Percentiles rank a stretch among this genome's conserved stretches.
phyloP scores from a whole-genome alignment of 2,329 filamentous ascomycete genomes.

The Fusarium cicatricum region DNA sequence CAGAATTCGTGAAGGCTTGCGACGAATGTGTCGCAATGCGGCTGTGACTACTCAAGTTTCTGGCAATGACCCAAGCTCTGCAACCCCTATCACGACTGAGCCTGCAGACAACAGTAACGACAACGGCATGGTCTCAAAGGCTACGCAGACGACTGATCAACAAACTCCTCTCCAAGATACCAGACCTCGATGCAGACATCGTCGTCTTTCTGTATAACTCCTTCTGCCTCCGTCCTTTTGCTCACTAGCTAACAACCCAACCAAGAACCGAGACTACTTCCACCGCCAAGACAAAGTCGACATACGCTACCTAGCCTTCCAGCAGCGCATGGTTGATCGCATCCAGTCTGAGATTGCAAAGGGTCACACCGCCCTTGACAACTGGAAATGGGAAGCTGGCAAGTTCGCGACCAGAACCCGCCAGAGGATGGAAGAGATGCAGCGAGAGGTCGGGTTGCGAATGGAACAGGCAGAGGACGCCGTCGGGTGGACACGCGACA shows the following conservation, averaged over 20 bases:
- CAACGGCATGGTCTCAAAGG: not conserved
- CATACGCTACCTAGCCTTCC: not conserved
- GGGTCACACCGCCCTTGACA: not conserved
- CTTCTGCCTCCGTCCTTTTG: not conserved
- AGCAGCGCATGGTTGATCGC: not conserved
- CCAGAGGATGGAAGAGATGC: not conserved
- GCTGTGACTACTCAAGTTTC: not conserved
- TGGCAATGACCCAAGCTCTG: not conserved
- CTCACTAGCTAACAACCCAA: not conserved
- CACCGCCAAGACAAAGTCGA: not conserved
- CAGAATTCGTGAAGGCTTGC: not conserved
- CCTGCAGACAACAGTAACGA: not conserved
- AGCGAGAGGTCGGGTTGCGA: not conserved
- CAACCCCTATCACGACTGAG: not conserved
- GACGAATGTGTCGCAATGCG: too few relatives aligned
- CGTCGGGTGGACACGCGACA: not conserved
- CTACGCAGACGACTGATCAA: not conserved
- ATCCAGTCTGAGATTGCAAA: conserved; percentile 2
- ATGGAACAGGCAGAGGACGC: not conserved
- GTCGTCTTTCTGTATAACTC: conserved; percentile 6
- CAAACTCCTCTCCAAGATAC: not conserved
- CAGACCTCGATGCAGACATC: conserved; percentile 1
- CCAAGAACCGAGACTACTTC: conserved; percentile 15
- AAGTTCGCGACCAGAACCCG: not conserved
- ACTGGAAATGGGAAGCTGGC: not conserved